Percentiles rank a stretch among this genome's conserved stretches.
phyloP scores from a whole-genome alignment of 768 basidiomycete genomes.

The Pleurotus platypus region DNA sequence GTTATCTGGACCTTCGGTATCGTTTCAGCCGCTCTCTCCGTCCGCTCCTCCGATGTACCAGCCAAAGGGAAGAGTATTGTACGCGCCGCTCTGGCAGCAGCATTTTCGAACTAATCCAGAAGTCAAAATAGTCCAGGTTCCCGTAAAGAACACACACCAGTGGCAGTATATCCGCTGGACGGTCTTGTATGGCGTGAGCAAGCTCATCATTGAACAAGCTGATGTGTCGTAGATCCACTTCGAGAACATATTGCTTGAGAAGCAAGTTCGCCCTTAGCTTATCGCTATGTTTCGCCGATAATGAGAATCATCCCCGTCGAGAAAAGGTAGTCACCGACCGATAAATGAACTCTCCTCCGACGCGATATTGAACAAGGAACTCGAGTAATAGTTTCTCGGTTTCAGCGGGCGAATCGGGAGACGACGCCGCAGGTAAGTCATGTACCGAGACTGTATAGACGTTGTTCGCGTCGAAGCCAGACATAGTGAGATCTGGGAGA shows the following conservation, averaged over 20 bases:
- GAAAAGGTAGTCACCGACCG: conserved; percentile 44
- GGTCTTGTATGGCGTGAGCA: conserved; percentile 85
- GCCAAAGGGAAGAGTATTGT: conserved; percentile 80
- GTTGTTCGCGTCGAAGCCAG: conserved; percentile 81
- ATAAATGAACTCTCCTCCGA: conserved; percentile 90
- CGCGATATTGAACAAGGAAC: conserved; percentile 84
- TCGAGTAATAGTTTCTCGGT: conserved; percentile 78
- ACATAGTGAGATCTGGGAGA: conserved; percentile 45
- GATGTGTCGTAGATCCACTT: conserved; percentile 80
- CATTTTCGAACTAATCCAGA: conserved; percentile 77
- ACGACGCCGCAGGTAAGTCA: conserved; percentile 48
- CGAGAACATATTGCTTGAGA: conserved; percentile 80
- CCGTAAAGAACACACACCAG: conserved; percentile 47
- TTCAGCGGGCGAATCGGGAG: conserved; percentile 74
- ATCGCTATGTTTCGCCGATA: conserved; percentile 48
- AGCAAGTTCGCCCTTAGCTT: conserved; percentile 87
- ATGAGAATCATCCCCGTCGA: background rate
- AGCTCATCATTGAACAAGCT: conserved; percentile 91
- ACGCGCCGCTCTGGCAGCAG: conserved; percentile 81
- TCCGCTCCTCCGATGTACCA: conserved; percentile 41
- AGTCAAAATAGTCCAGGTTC: background rate
- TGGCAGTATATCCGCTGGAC: conserved; percentile 85
- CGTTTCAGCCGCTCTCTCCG: conserved; percentile 34
- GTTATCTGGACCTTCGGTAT: conserved; percentile 79
- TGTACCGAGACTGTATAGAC: conserved; percentile 82